These are phyloP conservation scores for Flaveria trinervia DNA, from an alignment of 129 eudicot species.

Conservation along the genomic window DNA sequence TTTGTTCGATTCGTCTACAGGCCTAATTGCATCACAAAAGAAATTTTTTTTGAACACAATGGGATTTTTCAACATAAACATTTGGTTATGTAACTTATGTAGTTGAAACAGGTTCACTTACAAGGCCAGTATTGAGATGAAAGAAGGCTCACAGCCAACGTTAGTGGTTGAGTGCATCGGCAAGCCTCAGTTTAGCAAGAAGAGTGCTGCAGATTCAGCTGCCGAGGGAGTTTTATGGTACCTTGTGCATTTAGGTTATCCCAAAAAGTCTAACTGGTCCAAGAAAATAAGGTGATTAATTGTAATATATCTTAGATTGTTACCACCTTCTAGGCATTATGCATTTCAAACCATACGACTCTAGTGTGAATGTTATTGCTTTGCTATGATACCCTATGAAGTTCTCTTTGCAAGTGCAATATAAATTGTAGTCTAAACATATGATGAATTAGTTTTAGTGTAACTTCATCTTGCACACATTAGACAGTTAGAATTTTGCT, in stretches of 20 bases:
- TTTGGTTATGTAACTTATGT: conserved; percentile 21
- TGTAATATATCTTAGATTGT: conserved; percentile 7
- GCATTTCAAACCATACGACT: not conserved
- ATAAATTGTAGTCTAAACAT: not conserved
- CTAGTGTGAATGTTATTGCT: conserved; percentile 21
- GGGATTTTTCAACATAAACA: conserved; percentile 1
- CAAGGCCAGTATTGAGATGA: conserved; percentile 45
- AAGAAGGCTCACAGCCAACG: conserved; percentile 24
- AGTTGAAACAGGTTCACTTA: conserved; percentile 51
- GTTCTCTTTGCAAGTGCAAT: conserved; percentile 17
- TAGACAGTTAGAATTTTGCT: not conserved
- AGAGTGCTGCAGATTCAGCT: conserved; percentile 57
- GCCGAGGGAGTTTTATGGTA: conserved; percentile 64
- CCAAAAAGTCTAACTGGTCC: conserved; percentile 24
- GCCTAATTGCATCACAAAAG: too few relatives aligned
- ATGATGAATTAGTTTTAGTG: conserved; percentile 10
- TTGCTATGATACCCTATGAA: conserved; percentile 12
- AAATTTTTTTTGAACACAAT: too few relatives aligned
- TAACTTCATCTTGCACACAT: not conserved
- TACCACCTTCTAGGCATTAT: conserved; percentile 13
- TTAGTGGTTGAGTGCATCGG: conserved; percentile 47
- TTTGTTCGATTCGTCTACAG: too few relatives aligned
- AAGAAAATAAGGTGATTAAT: conserved; percentile 31
- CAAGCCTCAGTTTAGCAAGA: conserved; percentile 45
- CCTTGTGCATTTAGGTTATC: conserved; percentile 48